Conservation (phyloP, 345 rosid species). For the rapeseed (Brassica napus) region Da-Ae NC_063442.1:7778001-7778500, state of each 20-base stretch:
- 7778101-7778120: slow-evolving; percentile 83
- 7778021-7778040: slow-evolving; percentile 69
- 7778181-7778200: slow-evolving; percentile 86
- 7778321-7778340: slow-evolving; percentile 26
- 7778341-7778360: slow-evolving; percentile 1
- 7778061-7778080: slow-evolving; percentile 1
- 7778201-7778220: slow-evolving; percentile 91
- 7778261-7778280: slow-evolving; percentile 58
- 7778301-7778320: slow-evolving; percentile 26
- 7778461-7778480: slow-evolving; percentile 15
- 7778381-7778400: slow-evolving; percentile 19
- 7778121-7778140: slow-evolving; percentile 82
- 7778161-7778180: slow-evolving; percentile 95
- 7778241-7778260: slow-evolving; percentile 81
- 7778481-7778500: neutral
- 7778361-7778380: slow-evolving; percentile 7
- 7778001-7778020: slow-evolving; percentile 61
- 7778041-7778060: neutral
- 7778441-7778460: neutral
- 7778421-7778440: slow-evolving; percentile 19
- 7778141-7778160: slow-evolving; percentile 90
- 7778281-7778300: slow-evolving; percentile 45
- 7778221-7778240: slow-evolving; percentile 97
- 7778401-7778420: slow-evolving; percentile 22
- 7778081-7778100: neutral